A percentile compares a stretch with the other conserved stretches of the same genome.
phyloP scores from a whole-genome alignment of 805 yeast genomes.

The Wickerhamomyces chaumierensis region DNA sequence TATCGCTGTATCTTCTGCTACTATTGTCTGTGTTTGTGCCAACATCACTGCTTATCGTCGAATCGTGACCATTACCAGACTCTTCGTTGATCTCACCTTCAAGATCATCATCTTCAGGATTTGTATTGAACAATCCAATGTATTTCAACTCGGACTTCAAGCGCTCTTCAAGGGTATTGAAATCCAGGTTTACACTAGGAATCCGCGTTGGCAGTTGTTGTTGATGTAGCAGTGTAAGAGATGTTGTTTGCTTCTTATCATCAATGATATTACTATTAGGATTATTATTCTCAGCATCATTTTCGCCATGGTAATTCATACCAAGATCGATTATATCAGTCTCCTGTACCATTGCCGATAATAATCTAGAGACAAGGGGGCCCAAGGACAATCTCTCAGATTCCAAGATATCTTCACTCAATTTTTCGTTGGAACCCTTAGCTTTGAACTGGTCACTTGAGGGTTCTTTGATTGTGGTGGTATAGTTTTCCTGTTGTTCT shows the following conservation, averaged over 20 bases:
- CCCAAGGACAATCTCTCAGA: conserved; percentile 79
- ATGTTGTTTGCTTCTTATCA: conserved; percentile 11
- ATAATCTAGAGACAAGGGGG: conserved; percentile 73
- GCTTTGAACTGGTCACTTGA: conserved; percentile 35
- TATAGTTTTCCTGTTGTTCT: conserved; percentile 41
- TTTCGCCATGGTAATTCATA: conserved; percentile 8
- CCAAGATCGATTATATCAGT: conserved; percentile 3
- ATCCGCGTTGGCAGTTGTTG: conserved; percentile 39
- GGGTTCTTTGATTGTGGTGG: conserved; percentile 35
- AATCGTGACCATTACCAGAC: conserved; percentile 12
- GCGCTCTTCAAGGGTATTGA: conserved; percentile 75
- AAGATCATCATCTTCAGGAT: conserved; percentile 7
- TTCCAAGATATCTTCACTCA: conserved; percentile 54
- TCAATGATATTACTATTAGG: conserved; percentile 20
- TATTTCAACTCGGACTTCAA: conserved; percentile 78
- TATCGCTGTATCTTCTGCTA: too few species aligned
- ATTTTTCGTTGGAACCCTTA: conserved; percentile 44
- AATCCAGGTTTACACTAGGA: conserved; percentile 43
- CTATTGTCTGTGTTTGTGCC: conserved; percentile 9
- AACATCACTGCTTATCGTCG: conserved; percentile 6
- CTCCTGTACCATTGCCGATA: conserved; percentile 66
- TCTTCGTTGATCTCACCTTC: conserved; percentile 5
- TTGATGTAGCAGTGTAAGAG: conserved; percentile 18
- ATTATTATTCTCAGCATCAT: conserved; percentile 18
- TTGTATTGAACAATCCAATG: conserved; percentile 70